Evolutionary conservation across 75 land plant species (phyloP).

Genomic region (Picea sitchensis): DNA sequence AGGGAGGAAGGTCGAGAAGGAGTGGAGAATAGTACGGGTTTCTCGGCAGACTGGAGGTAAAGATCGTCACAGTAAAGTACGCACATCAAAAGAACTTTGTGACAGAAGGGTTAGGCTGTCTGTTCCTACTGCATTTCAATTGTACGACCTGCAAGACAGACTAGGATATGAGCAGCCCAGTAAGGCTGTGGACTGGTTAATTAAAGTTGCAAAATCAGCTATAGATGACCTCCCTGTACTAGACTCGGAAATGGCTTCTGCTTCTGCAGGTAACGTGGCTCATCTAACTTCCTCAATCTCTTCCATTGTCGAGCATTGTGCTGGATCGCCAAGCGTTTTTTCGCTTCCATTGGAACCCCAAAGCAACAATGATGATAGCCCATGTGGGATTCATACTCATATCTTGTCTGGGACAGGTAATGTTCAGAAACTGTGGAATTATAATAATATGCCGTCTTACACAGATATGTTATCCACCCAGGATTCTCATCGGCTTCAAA

Average conservation of each 20-base stretch:
- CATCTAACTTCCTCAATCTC: conserved; percentile 1
- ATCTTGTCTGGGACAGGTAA: neutral
- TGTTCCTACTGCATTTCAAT: conserved; percentile 84
- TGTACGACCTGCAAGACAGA: conserved; percentile 88
- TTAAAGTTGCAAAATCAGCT: conserved; percentile 64
- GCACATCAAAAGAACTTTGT: conserved; percentile 75
- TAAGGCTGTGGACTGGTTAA: conserved; percentile 96
- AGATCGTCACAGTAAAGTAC: conserved; percentile 92
- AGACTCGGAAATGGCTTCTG: neutral
- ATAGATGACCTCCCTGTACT: conserved; percentile 66
- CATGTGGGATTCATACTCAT: neutral
- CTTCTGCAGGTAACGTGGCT: conserved; percentile 21
- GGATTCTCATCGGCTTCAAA: conserved; percentile 3
- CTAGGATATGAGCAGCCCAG: conserved; percentile 89
- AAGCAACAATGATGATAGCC: neutral
- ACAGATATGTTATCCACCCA: neutral
- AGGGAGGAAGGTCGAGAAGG: neutral
- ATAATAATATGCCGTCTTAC: neutral
- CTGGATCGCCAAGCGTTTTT: neutral
- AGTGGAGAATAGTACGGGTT: conserved; percentile 55
- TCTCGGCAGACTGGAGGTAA: conserved; percentile 84
- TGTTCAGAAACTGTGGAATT: neutral
- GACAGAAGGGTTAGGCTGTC: conserved; percentile 88
- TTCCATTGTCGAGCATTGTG: conserved; percentile 11
- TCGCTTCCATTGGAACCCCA: neutral